Evolutionary conservation across 2,329 filamentous ascomycete genomes (phyloP).

Genomic region (Talaromyces amestolkiae): DNA sequence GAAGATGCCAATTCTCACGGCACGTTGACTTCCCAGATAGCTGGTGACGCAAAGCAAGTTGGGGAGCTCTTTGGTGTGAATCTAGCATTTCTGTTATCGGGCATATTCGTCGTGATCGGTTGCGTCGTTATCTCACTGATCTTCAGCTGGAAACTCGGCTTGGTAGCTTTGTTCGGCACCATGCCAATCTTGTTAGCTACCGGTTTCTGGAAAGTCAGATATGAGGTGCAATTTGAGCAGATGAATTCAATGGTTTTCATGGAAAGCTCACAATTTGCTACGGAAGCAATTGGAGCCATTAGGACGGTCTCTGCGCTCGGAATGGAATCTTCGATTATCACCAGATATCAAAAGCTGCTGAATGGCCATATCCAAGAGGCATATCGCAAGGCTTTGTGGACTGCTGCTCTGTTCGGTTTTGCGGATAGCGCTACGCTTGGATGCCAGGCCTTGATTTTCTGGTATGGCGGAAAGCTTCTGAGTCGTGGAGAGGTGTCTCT

Average conservation of each 20-base stretch:
- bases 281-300: slow-evolving; percentile 61
- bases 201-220: slow-evolving; percentile 55
- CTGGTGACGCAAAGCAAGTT: slow-evolving; percentile 51
- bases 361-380: slow-evolving; percentile 58
- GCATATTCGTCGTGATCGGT: slow-evolving; percentile 64
- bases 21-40: slow-evolving; percentile 47
- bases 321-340: slow-evolving; percentile 64
- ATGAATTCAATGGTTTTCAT: slow-evolving; percentile 67
- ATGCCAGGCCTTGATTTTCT: slow-evolving; percentile 53
- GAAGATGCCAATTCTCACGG: slow-evolving; percentile 49
- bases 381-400: slow-evolving; percentile 60
- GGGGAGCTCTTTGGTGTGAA: slow-evolving; percentile 52
- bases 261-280: slow-evolving; percentile 63
- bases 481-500: slow-evolving; percentile 45
- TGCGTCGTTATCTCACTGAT: slow-evolving; percentile 65
- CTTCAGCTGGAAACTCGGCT: slow-evolving; percentile 73
- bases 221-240: slow-evolving; percentile 66
- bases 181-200: slow-evolving; percentile 52
- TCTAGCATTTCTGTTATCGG: slow-evolving; percentile 54
- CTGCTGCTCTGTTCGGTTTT: slow-evolving; percentile 63
- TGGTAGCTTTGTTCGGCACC: slow-evolving; percentile 63
- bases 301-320: slow-evolving; percentile 69
- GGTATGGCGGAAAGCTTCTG: slow-evolving; percentile 65
- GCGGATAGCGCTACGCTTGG: slow-evolving; percentile 25
- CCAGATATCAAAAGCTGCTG: slow-evolving; percentile 61